Percentiles rank a stretch among this genome's conserved stretches.
phyloP scores from a whole-genome alignment of 495 filamentous ascomycete species.

The Schizothecium vesticola region DNA sequence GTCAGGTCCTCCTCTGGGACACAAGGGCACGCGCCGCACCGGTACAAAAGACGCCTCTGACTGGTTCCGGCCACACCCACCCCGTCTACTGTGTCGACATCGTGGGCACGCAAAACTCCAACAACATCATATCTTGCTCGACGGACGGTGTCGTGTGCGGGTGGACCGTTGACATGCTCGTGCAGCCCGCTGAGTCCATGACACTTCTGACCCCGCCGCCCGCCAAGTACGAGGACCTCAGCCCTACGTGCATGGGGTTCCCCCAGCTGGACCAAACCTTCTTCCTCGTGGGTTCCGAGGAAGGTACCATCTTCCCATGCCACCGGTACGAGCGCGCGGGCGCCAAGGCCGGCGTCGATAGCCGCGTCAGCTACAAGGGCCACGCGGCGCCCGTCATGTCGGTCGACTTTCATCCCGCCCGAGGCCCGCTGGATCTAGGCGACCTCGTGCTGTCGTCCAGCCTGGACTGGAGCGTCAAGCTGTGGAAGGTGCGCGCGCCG shows the following conservation, averaged over 20 bases:
- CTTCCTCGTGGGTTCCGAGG: conserved; percentile 94
- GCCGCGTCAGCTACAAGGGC: conserved; percentile 74
- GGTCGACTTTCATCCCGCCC: conserved; percentile 87
- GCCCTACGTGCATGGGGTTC: conserved; percentile 96
- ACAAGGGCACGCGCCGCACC: conserved; percentile 81
- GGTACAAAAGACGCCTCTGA: conserved; percentile 92
- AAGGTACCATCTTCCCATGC: conserved; percentile 91
- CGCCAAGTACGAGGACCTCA: conserved; percentile 86
- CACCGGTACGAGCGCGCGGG: conserved; percentile 96
- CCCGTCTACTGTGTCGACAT: conserved; percentile 94
- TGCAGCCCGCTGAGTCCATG: conserved; percentile 87
- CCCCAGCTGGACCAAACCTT: conserved; percentile 93
- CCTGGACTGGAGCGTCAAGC: conserved; percentile 92
- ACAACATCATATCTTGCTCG: conserved; percentile 93
- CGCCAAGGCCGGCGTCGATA: conserved; percentile 90
- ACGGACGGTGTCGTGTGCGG: conserved; percentile 95
- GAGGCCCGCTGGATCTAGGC: conserved; percentile 88
- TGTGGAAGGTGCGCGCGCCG: conserved; percentile 88
- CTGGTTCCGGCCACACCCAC: conserved; percentile 88
- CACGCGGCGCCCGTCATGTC: conserved; percentile 95
- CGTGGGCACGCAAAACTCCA: conserved; percentile 95
- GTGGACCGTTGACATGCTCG: conserved; percentile 96
- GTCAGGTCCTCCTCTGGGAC: conserved; percentile 98
- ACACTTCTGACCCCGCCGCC: conserved; percentile 80
- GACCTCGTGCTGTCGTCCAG: conserved; percentile 83